Evolutionary conservation across 768 basidiomycete species (phyloP).

Genomic region (Pleurotus eryngii): DNA sequence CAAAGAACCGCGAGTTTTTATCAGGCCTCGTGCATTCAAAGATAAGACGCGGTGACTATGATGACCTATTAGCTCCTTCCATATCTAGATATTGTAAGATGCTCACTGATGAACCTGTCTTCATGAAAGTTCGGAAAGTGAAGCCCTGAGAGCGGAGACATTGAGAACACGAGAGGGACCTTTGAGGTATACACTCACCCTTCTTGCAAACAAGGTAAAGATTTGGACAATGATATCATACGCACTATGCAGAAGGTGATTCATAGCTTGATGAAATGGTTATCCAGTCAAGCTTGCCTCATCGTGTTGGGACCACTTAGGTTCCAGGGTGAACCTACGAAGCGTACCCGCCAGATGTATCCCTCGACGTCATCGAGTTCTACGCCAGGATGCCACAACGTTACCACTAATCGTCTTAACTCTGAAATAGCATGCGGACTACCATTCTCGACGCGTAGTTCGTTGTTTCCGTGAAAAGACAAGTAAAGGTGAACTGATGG

Average conservation of each 20-base stretch:
- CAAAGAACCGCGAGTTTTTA: slow-evolving; percentile 53
- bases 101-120: slow-evolving; percentile 50
- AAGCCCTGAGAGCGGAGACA: slow-evolving; percentile 51
- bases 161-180: slow-evolving; percentile 10
- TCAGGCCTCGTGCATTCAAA: slow-evolving; percentile 36
- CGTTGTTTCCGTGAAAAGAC: slow-evolving; percentile 62
- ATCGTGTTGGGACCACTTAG: slow-evolving; percentile 49
- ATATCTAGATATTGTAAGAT: not conserved
- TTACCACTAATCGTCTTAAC: slow-evolving; percentile 51
- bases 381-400: slow-evolving; percentile 68
- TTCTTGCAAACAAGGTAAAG: slow-evolving; percentile 55
- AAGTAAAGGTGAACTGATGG: slow-evolving; percentile 68
- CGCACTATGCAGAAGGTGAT: slow-evolving; percentile 35
- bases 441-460: slow-evolving; percentile 56
- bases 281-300: slow-evolving; percentile 36
- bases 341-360: slow-evolving; percentile 57
- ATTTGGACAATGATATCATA: slow-evolving; percentile 58
- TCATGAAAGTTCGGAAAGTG: slow-evolving; percentile 62
- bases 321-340: slow-evolving; percentile 68
- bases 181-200: slow-evolving; percentile 36
- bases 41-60: slow-evolving; percentile 5
- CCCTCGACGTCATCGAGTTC: slow-evolving; percentile 40
- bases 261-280: not conserved
- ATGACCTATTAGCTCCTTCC: not conserved
- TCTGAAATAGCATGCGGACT: slow-evolving; percentile 52